Evolutionary conservation across 345 rosid species (phyloP).

Genomic region (Sonneratia alba): DNA sequence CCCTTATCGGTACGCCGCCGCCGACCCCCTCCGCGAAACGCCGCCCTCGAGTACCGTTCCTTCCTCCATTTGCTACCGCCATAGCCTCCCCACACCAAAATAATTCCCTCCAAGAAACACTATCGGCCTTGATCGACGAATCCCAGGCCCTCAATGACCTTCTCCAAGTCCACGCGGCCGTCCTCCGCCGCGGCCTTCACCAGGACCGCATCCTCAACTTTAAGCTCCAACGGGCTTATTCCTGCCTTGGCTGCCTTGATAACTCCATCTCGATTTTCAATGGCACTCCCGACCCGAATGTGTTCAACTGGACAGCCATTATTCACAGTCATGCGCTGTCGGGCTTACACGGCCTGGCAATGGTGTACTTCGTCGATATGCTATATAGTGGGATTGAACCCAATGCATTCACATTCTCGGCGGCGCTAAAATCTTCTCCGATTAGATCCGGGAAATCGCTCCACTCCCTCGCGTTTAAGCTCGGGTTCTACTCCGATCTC

Average conservation of each 20-base stretch:
- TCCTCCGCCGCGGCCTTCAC: conserved; percentile 53
- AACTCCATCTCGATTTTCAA: conserved; percentile 45
- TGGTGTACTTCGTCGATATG: conserved; percentile 40
- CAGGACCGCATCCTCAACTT: conserved; percentile 45
- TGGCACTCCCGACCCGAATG: conserved; percentile 33
- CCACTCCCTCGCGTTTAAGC: conserved; percentile 50
- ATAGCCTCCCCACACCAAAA: conserved; percentile 13
- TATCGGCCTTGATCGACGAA: conserved; percentile 38
- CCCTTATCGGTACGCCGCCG: conserved; percentile 18
- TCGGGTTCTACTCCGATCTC: conserved; percentile 46
- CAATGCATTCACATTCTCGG: conserved; percentile 67
- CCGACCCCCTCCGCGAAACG: conserved; percentile 4
- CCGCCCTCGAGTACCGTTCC: conserved; percentile 9
- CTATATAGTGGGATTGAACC: conserved; percentile 34
- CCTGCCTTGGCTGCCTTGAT: conserved; percentile 41
- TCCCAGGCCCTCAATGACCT: conserved; percentile 31
- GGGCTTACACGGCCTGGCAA: conserved; percentile 32
- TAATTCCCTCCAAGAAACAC: conserved; percentile 26
- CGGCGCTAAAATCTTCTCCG: conserved; percentile 53
- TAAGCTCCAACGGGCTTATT: conserved; percentile 80
- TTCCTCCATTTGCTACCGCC: conserved; percentile 4
- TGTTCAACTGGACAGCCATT: conserved; percentile 53
- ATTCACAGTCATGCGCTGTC: conserved; percentile 40
- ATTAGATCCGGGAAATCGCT: conserved; percentile 26
- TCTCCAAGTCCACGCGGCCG: conserved; percentile 61